These are phyloP conservation scores for Suillus brevipes DNA, from an alignment of 768 basidiomycete genomes.

Conservation along the genomic window DNA sequence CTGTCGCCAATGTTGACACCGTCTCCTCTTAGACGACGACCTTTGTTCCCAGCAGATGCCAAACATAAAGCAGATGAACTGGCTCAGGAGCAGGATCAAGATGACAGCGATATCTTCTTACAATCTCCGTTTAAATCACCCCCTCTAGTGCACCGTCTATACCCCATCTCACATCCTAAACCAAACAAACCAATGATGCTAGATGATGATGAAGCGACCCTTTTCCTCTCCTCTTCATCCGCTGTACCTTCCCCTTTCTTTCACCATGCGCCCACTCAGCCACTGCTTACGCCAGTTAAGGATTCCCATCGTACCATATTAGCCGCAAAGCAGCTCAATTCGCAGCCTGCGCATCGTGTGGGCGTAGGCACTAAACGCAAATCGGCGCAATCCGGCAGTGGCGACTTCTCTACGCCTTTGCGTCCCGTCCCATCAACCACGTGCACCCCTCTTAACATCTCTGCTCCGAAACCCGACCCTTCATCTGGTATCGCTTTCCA, in stretches of 20 bases:
- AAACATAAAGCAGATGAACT: slow-evolving; percentile 16
- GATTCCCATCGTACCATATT: slow-evolving; percentile 47
- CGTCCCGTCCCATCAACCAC: slow-evolving; percentile 36
- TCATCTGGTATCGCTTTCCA: slow-evolving; percentile 36
- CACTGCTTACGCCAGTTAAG: slow-evolving; percentile 64
- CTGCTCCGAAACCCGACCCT: slow-evolving; percentile 33
- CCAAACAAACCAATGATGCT: slow-evolving; percentile 19
- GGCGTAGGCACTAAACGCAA: slow-evolving; percentile 68
- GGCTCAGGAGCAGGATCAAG: slow-evolving; percentile 43
- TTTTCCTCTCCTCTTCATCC: slow-evolving; percentile 55
- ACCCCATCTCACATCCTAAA: slow-evolving; percentile 30
- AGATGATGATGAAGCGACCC: slow-evolving; percentile 58
- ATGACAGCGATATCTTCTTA: slow-evolving; percentile 44
- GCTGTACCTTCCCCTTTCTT: slow-evolving; percentile 42
- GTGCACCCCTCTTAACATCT: slow-evolving; percentile 38
- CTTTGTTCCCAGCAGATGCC: slow-evolving; percentile 35
- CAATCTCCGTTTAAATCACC: slow-evolving; percentile 53
- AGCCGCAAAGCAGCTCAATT: slow-evolving; percentile 33
- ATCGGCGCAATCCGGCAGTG: slow-evolving; percentile 37
- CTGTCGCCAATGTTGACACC: slow-evolving; percentile 65
- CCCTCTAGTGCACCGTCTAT: slow-evolving; percentile 43
- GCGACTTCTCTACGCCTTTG: slow-evolving; percentile 54
- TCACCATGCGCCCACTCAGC: slow-evolving; percentile 44
- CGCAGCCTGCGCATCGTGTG: slow-evolving; percentile 22
- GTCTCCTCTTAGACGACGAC: slow-evolving; percentile 55